phyloP scores from a whole-genome alignment of 1,284 basidiomycete genomes.

The Caloboletus inedulis region DNA sequence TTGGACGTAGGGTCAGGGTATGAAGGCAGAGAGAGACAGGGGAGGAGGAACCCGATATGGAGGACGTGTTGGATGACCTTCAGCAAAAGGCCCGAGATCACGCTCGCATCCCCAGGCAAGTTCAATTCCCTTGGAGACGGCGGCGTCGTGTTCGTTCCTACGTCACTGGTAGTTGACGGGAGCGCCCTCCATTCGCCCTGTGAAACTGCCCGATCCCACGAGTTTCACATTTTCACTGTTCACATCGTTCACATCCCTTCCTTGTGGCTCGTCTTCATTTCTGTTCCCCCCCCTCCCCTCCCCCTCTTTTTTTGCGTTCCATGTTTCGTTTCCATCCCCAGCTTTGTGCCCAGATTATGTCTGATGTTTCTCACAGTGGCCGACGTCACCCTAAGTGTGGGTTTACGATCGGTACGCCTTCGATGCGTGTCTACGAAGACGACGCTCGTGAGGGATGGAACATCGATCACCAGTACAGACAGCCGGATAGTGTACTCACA shows the following conservation, averaged over 20 bases:
- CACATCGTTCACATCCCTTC: background rate
- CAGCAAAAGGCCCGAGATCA: slow-evolving; percentile 70
- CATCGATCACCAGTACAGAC: slow-evolving; percentile 34
- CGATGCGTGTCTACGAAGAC: slow-evolving; percentile 78
- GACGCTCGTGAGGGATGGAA: slow-evolving; percentile 54
- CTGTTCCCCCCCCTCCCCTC: background rate
- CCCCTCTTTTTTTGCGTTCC: background rate
- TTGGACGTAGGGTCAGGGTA: too few relatives aligned
- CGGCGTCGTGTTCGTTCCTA: background rate
- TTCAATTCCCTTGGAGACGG: slow-evolving; percentile 1
- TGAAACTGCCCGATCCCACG: background rate
- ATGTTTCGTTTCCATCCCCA: background rate
- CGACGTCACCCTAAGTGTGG: slow-evolving; percentile 53
- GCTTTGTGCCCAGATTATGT: background rate
- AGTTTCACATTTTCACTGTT: background rate
- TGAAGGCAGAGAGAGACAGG: slow-evolving; percentile 39
- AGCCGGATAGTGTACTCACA: slow-evolving; percentile 39
- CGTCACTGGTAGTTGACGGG: background rate
- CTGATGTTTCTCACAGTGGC: slow-evolving; percentile 50
- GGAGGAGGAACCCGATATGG: slow-evolving; percentile 50
- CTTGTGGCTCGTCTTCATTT: background rate
- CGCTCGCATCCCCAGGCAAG: slow-evolving; percentile 58
- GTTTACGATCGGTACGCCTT: slow-evolving; percentile 62
- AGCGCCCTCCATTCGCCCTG: background rate
- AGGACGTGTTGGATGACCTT: slow-evolving; percentile 53